Evolutionary conservation across 352 stramenopile species (phyloP), one percentile per base, ranked within the genome.

Genomic region (Globisporangium rhizosaccharum): DNA sequence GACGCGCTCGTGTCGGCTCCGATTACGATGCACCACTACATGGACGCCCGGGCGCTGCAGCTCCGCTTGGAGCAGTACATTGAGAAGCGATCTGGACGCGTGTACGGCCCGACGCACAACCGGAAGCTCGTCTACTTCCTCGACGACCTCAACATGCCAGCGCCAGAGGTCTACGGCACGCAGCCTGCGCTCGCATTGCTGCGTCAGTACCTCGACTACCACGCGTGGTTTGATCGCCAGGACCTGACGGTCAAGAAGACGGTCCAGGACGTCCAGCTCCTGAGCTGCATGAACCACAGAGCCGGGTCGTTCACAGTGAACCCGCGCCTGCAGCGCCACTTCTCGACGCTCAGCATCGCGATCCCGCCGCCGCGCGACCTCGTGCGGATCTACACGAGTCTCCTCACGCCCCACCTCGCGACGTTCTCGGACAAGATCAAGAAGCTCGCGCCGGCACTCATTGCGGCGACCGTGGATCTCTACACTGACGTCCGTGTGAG

Each of bases 271-370:
- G 76, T 95, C 5, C 88, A 97, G 56, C 86, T 97, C 26, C 56
- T 97, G 12, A 70, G 67, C 2, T 86, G 75, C 15, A 97, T 97
- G 92, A 97, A 97, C 66, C 85, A 91, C 61, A 97, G 96, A 51
- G 79, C 82, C 0, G 91, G 91, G 0, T 94, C 86, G 2, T 97
- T 96, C 49, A 85, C 72, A 0, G 62, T 97, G 11, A 96, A 96
- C 49, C 77, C 85, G 28, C 85, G 91, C 2, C 65, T 97, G 0
- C 89, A 97, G 53, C 73, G 91, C 2, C 91, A 97, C 54, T 97
- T 97, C 63, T 83, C 87, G 5, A 89, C 81, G 7, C 62, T 97
- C 23, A 86, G 72, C 33, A 64, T 91, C 8, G 75, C 67, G 18
- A 87, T 96, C 68, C 75, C 87, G 23, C 71, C 69, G 2, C 82